phyloP scores from a whole-genome alignment of 345 rosid species.

The Populus davidiana region DNA sequence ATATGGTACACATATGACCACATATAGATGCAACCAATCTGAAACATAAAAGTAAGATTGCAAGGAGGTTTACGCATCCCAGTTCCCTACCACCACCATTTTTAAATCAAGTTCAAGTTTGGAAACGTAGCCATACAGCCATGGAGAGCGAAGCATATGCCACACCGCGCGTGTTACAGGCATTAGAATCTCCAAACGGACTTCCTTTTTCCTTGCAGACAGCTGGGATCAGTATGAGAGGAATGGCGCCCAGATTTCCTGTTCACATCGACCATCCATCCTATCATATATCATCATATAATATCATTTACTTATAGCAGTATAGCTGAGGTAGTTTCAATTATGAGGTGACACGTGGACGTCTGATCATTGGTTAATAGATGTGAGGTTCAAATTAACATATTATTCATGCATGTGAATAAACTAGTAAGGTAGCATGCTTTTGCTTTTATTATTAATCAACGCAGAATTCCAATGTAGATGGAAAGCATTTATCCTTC shows the following conservation, averaged over 20 bases:
- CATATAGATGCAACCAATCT: slow-evolving; percentile 43
- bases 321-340: no score
- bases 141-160: slow-evolving; percentile 53
- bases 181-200: slow-evolving; percentile 49
- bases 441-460: no score
- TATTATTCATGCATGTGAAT: not conserved
- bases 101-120: not conserved
- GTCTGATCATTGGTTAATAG: no score
- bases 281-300: no score
- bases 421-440: no score
- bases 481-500: no score
- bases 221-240: slow-evolving; percentile 46
- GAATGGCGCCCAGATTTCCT: slow-evolving; percentile 55
- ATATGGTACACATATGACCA: slow-evolving; percentile 53
- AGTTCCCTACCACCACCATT: no score
- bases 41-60: slow-evolving; percentile 9
- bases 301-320: no score
- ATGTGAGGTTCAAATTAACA: not conserved
- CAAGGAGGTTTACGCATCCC: not conserved
- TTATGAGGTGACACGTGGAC: no score
- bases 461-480: no score
- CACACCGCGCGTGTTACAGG: slow-evolving; percentile 33
- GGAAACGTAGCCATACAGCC: slow-evolving; percentile 34
- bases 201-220: slow-evolving; percentile 46
- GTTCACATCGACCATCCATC: not conserved